Conservation (phyloP, 2,329 filamentous ascomycete genomes). For the Chaetomium globosum region DNA sequence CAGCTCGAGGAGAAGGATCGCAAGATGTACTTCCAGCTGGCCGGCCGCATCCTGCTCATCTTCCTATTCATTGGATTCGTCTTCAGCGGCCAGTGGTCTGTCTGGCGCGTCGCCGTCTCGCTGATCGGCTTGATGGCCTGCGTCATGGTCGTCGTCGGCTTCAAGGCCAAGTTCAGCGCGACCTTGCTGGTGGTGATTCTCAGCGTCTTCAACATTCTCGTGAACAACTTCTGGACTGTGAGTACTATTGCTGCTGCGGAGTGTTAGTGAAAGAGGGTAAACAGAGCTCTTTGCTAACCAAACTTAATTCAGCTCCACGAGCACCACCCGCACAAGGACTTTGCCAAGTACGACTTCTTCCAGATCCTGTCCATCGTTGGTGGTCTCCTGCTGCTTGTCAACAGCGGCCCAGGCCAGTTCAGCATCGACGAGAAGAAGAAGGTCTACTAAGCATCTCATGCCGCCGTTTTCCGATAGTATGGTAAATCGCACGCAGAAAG, state of each 20-base stretch:
- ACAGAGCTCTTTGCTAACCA: not conserved
- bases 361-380: conserved; percentile 98
- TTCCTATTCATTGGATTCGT: conserved; percentile 98
- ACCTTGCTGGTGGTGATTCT: conserved; percentile 92
- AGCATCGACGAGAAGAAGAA: conserved; percentile 99
- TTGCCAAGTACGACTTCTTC: conserved; percentile 99
- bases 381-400: conserved; percentile 92
- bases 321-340: conserved; percentile 98
- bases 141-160: conserved; percentile 97
- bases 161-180: conserved; percentile 99
- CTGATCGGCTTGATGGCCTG: conserved; percentile 85
- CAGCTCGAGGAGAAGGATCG: conserved; percentile 97
- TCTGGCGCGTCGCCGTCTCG: conserved; percentile 85
- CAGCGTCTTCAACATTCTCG: conserved; percentile 93
- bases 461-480: not conserved
- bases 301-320: conserved; percentile 75
- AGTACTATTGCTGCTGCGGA: conserved; percentile 44
- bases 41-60: conserved; percentile 90
- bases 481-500: conserved; percentile 1
- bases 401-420: conserved; percentile 97
- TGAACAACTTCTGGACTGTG: conserved; percentile 99
- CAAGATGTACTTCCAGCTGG: conserved; percentile 99
- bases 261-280: not conserved
- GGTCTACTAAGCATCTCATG: conserved; percentile 70
- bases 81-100: conserved; percentile 88